Base-by-base conservation (phyloP, 2,329 filamentous ascomycete genomes). In the Trichoderma oligosporum region DNA sequence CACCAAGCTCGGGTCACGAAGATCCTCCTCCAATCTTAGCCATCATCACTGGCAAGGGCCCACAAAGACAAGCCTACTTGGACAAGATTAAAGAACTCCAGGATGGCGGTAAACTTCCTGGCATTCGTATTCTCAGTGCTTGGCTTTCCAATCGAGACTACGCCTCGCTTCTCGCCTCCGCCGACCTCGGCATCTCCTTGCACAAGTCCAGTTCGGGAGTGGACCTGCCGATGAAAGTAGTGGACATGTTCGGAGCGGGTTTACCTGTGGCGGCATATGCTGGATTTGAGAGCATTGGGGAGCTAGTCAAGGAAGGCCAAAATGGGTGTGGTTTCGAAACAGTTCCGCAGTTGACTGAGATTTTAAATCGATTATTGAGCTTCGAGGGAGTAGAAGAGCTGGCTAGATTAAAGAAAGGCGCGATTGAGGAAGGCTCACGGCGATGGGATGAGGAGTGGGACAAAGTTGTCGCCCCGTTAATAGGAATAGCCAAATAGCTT, bases 181-280 rank as follows among this genome's bases (percentile, higher is more conserved):
- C 94, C 3, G 93, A 97, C 66, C 77, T 99, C 0, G 94, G 94
- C 8, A 84, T 99, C 22, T 96, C 90, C 57, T 77, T 99, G 24
- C 94, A 99, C 74, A 96, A 85, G 62, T 97, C 91, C 12, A 95
- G 89, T 63, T 96, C 91, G 2, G 94, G 94, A 1, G 91, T 99
- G 0, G 94, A 99, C 72, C 77, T 99, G 18, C 94, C 94, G 0
- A 99, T 99, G 94, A 99, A 99, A 74, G 91, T 99, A 1, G 92
- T 99, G 12, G 94, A 99, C 70, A 97, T 99, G 92, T 97, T 99
- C 70, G 94, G 94, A 2, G 88, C 92, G 0, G 94, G 93, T 0
- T 76, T 99, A 25, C 94, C 94, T 0, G 94, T 99, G 0, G 86
- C 87, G 0, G 93, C 91, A 4, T 97, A 94, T 80, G 83, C 83